Evolutionary conservation across 2,329 filamentous ascomycete species (phyloP).

Genomic region (Remersonia thermophila): DNA sequence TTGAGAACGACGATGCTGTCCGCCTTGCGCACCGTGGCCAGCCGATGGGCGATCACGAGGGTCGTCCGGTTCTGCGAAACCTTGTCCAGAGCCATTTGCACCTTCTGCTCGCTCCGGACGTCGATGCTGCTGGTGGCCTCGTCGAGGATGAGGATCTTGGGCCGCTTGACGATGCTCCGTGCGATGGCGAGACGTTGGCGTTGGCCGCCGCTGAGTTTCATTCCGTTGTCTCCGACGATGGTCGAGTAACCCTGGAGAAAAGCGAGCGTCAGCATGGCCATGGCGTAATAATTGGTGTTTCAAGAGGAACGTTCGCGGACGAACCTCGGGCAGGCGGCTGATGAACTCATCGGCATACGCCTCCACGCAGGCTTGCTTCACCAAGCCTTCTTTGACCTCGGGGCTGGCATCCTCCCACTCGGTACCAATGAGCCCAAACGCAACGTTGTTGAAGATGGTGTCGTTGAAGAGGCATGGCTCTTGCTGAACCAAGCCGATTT

Average conservation of each 20-base stretch:
- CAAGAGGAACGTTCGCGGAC: too few relatives aligned
- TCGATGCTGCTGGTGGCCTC: constrained; percentile 39
- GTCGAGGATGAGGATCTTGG: constrained; percentile 21
- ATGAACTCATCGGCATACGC: constrained; percentile 62
- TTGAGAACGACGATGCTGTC: constrained; percentile 67
- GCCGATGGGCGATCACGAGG: constrained; percentile 53
- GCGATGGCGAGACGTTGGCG: constrained; percentile 62
- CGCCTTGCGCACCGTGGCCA: constrained; percentile 62
- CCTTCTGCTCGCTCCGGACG: constrained; percentile 23
- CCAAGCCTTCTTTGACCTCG: constrained; percentile 39
- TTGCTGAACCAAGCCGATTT: constrained; percentile 32
- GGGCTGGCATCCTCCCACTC: constrained; percentile 24
- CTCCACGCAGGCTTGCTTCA: constrained; percentile 52
- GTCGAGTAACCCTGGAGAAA: constrained; percentile 55
- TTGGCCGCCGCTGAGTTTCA: constrained; percentile 64
- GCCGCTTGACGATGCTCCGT: constrained; percentile 19
- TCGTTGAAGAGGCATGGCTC: constrained; percentile 34
- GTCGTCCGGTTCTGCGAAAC: constrained; percentile 20
- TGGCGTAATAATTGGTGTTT: too few relatives aligned
- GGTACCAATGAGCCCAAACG: constrained; percentile 35
- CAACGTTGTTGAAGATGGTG: constrained; percentile 41
- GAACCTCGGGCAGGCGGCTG: constrained; percentile 43
- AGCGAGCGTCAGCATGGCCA: too few relatives aligned
- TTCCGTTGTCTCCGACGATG: constrained; percentile 64
- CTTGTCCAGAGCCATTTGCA: constrained; percentile 20